Base-by-base conservation (phyloP, 2,329 filamentous ascomycete species). In the Onygenales sp. region DNA sequence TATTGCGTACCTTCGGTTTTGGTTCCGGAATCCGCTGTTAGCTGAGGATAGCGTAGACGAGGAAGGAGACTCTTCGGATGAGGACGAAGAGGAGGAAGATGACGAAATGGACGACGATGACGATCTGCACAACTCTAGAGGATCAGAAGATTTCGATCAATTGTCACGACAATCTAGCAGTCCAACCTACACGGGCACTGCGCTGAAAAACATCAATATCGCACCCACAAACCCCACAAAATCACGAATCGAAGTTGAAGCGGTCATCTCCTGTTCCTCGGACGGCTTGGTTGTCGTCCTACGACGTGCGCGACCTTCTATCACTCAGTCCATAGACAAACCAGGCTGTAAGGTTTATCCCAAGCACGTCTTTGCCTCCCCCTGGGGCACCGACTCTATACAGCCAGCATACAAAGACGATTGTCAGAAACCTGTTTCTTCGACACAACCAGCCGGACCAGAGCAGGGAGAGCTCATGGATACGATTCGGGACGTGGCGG, bases 261-360 rank as follows among this genome's bases (percentile, higher is more conserved):
- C 89, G 2, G 88, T 95, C n/a, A 84, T 95, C 5, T 94, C 89
- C 0, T 95, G 89, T 69, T 89, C 89, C 2, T 94, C 89, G 0
- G 89, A 95, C 66, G 89, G 89, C 0, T 75, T 95, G 0, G 88
- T 94, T 2, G 88, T 94, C 7, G 84, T 92, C 49, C 73, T 94
- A 11, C 81, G 89, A 53, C 82, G 80, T 58, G 89, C 89, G 27
- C 80, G 86, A 31, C 84, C 87, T 3, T 77, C 82, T 7, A 82
- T 90, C 46, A 86, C 52, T 75, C 77, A 55, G 47, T 60, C 52
- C 41, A 56, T 7, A 75, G 78, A 10, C 66, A 70, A 31, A 64
- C 58, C 17, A 61, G 68, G 14, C 61, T 65, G 39, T 63, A 75
- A 68, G 38, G 69, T 72, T 35, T 77, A 78, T 59, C 73, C 78